Base-by-base conservation (phyloP, 495 filamentous ascomycete species). In the Aspergillus campestris region DNA sequence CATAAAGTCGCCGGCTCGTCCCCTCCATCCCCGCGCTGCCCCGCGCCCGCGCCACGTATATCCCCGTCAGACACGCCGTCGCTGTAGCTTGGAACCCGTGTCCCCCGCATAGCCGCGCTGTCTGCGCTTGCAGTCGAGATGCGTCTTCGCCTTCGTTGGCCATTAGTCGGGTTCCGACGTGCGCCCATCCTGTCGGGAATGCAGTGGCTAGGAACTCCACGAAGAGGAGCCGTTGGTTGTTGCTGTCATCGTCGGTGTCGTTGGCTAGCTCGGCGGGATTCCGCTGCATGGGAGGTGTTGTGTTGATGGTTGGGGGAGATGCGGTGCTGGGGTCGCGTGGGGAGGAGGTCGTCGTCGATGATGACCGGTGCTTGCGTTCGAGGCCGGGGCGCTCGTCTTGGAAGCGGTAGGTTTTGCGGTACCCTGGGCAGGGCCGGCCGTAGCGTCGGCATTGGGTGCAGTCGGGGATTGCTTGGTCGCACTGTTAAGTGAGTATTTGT, bases 331-430 rank as follows among this genome's bases (percentile, higher is more conserved):
- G 45, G 9, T 30, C 31, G 5, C 54, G 29, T 7, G 44, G 37
- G 1, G 49, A 40, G 18, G 47, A n/a, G 8, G 47, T 29, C 8
- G 44, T 40, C 13, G 38, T 40, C 13, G 34, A 14, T 8, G 50
- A 33, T n/a, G 57, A 49, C 2, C 44, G 51, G 48, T 65, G 60
- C 38, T 57, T 51, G 7, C 52, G 48, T 11, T 54, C 55, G 8
- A 67, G 52, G 32, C 38, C 56, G 8, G 64, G 64, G 0, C 64
- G 51, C 44, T 67, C 64, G 34, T 67, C 64, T 49, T 67, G 62
- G 28, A 67, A 67, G 7, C 60, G 56, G 32, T 62, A 65, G 13
- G 53, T 58, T 29, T 62, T 60, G 30, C 52, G 49, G 39, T 67
- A 67, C 34, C 64, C 64, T 9, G 64, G 64, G 50, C 64, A 67